Conservation (phyloP, 2,329 filamentous ascomycete species). For the Colletotrichum chlorophyti region DNA sequence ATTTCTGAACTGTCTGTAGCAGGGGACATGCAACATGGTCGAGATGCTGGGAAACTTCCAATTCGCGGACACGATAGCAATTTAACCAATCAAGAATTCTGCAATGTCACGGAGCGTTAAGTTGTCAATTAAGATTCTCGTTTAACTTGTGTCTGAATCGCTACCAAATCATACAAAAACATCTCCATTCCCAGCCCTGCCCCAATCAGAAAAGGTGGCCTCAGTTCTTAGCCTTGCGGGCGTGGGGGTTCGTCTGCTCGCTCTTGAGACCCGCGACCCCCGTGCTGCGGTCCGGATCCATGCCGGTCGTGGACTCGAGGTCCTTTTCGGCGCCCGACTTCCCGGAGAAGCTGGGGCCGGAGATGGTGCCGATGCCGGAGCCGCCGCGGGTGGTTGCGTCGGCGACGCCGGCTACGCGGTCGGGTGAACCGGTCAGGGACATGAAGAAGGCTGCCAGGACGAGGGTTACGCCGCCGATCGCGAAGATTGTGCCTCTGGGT, state of each 20-base stretch:
- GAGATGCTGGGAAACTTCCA: too few relatives aligned
- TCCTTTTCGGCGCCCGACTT: constrained; percentile 5
- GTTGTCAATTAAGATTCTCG: too few relatives aligned
- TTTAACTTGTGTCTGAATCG: too few relatives aligned
- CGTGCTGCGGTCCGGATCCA: not conserved
- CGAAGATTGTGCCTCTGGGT: not conserved
- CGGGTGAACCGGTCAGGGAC: constrained; percentile 7
- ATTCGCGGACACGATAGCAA: too few relatives aligned
- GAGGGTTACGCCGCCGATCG: not conserved
- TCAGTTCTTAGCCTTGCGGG: not conserved
- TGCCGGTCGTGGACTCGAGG: not conserved
- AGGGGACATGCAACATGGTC: too few relatives aligned
- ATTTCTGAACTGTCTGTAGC: too few relatives aligned
- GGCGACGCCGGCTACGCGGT: constrained; percentile 6
- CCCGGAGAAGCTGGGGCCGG: not conserved
- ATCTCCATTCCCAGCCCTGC: not conserved
- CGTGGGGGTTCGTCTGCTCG: constrained; percentile 7
- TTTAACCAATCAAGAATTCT: too few relatives aligned
- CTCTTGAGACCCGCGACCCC: constrained; percentile 8
- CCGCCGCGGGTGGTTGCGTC: not conserved
- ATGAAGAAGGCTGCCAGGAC: not conserved
- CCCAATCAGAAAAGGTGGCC: not conserved
- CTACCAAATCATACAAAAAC: not conserved
- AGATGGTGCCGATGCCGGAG: not conserved
- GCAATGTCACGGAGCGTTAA: too few relatives aligned